Evolutionary conservation across 2,329 filamentous ascomycete species (phyloP).

Genomic region (Gnomoniopsis sp.): DNA sequence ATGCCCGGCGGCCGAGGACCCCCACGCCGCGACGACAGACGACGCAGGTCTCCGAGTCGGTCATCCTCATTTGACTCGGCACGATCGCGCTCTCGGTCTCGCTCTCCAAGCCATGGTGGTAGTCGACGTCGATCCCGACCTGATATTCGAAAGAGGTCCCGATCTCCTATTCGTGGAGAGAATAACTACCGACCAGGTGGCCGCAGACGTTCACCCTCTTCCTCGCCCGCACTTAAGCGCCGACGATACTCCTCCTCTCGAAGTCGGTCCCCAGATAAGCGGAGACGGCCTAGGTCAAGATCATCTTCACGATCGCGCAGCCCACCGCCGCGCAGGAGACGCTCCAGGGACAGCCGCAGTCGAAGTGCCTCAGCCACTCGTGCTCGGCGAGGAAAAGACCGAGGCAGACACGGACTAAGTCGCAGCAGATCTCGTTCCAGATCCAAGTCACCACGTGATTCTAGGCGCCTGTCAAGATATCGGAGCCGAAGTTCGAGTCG

Average conservation of each 20-base stretch:
- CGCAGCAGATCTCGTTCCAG: conserved; percentile 20
- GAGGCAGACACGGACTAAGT: conserved; percentile 17
- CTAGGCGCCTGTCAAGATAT: conserved; percentile 16
- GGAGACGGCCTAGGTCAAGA: conserved; percentile 35
- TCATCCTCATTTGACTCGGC: conserved; percentile 30
- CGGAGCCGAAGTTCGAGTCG: conserved; percentile 18
- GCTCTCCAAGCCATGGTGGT: conserved; percentile 12
- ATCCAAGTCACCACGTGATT: conserved; percentile 17
- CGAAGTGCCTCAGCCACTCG: conserved; percentile 20
- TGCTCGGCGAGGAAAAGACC: conserved; percentile 8
- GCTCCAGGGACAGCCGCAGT: conserved; percentile 31
- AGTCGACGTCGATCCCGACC: conserved; percentile 18
- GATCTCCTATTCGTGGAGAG: conserved; percentile 31
- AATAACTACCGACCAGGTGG: conserved; percentile 19
- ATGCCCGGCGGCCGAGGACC: conserved; percentile 44
- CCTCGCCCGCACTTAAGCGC: conserved; percentile 45
- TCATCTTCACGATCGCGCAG: conserved; percentile 34
- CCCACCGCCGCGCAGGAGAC: conserved; percentile 29
- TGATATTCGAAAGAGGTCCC: conserved; percentile 29
- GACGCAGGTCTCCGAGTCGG: conserved; percentile 40
- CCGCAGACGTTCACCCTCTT: conserved; percentile 28
- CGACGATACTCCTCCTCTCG: conserved; percentile 47
- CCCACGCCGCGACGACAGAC: conserved; percentile 35
- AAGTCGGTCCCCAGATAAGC: conserved; percentile 43
- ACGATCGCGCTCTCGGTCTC: conserved; percentile 25